A percentile compares a stretch with the other conserved stretches of the same genome.
Conservation (phyloP, 352 stramenopile species). For the Blastocystis hominis region DNA sequence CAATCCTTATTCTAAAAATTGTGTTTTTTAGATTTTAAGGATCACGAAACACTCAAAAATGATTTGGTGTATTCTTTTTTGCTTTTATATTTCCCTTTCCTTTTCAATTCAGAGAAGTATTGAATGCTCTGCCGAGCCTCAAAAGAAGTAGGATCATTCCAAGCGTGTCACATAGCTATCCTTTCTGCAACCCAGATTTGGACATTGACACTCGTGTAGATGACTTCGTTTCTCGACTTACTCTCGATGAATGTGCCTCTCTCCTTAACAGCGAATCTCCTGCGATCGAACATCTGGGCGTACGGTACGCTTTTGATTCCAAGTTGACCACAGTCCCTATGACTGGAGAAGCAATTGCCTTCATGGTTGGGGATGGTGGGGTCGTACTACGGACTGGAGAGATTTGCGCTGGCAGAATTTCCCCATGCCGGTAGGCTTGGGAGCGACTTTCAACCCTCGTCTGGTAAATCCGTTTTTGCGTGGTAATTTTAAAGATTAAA, state of each 20-base stretch:
- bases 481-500: background rate
- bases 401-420: background rate
- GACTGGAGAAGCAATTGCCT: slow-evolving; percentile 26
- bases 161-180: background rate
- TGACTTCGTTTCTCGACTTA: slow-evolving; percentile 11
- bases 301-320: background rate
- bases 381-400: background rate
- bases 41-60: background rate
- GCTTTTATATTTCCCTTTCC: background rate
- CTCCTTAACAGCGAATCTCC: background rate
- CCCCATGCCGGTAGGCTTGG: background rate
- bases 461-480: background rate
- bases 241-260: background rate
- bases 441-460: background rate
- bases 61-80: background rate
- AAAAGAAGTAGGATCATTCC: background rate
- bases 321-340: background rate
- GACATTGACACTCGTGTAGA: background rate
- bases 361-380: background rate
- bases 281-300: background rate
- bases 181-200: slow-evolving; percentile 17
- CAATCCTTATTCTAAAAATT: too few species aligned
- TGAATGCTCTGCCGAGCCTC: background rate
- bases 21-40: too few species aligned
- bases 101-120: background rate